Evolutionary conservation across 1,284 basidiomycete species (phyloP).

Genomic region (Apiotrichum brassicae): DNA sequence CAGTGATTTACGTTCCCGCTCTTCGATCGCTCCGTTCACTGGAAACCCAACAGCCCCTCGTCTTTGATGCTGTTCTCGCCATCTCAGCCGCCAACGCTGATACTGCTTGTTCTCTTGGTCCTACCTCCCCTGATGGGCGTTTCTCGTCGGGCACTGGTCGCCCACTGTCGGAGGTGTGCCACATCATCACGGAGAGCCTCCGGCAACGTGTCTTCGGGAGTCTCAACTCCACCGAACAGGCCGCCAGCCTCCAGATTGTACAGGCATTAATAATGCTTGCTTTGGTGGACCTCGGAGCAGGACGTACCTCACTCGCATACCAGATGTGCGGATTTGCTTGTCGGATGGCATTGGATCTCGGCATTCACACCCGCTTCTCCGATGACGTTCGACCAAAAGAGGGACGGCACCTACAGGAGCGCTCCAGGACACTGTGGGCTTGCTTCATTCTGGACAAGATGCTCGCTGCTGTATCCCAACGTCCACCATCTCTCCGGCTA

Average conservation of each 20-base stretch:
- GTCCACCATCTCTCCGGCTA: constrained; percentile 6
- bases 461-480: constrained; percentile 8
- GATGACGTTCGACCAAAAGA: not conserved
- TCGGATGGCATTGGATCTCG: constrained; percentile 15
- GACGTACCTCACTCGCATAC: constrained; percentile 10
- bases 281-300: constrained; percentile 10
- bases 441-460: constrained; percentile 17
- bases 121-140: not conserved
- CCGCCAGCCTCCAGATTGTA: constrained; percentile 7
- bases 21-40: constrained; percentile 10
- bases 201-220: constrained; percentile 7
- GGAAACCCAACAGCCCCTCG: constrained; percentile 8
- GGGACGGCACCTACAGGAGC: constrained; percentile 8
- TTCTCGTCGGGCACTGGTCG: constrained; percentile 3
- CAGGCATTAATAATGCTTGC: constrained; percentile 12
- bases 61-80: constrained; percentile 18
- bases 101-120: not conserved
- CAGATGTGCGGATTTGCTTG: constrained; percentile 16
- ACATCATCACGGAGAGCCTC: constrained; percentile 12
- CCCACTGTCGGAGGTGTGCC: constrained; percentile 7
- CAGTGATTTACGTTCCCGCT: constrained; percentile 13
- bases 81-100: constrained; percentile 11
- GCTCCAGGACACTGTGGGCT: constrained; percentile 13
- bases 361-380: constrained; percentile 7
- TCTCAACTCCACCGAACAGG: constrained; percentile 3